A percentile compares a stretch with the other conserved stretches of the same genome.
Conservation (phyloP, 2,329 filamentous ascomycete species). For the Pestalotiopsis sp. region DNA sequence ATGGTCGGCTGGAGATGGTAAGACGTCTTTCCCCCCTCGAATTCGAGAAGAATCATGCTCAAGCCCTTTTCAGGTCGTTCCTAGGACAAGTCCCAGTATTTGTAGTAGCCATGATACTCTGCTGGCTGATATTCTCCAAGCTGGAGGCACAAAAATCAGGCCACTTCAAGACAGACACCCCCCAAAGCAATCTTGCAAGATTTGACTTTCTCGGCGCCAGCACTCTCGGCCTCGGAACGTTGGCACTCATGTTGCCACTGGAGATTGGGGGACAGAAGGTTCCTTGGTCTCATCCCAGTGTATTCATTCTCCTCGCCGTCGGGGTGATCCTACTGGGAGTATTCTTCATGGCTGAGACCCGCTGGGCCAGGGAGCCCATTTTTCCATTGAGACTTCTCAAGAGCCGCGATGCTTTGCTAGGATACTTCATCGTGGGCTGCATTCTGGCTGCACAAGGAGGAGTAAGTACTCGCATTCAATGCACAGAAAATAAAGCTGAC, state of each 20-base stretch:
- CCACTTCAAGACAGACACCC: neutral
- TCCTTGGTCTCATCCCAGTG: neutral
- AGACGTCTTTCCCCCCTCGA: neutral
- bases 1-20: slow-evolving; percentile 65
- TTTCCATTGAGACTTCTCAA: neutral
- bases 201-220: neutral
- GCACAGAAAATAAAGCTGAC: neutral
- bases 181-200: neutral
- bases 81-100: slow-evolving; percentile 59
- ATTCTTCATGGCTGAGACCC: neutral
- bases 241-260: neutral
- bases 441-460: neutral
- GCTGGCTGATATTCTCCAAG: slow-evolving; percentile 32
- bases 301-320: neutral
- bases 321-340: neutral
- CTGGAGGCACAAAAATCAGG: neutral
- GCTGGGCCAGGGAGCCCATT: neutral
- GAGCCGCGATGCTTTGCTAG: neutral
- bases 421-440: neutral
- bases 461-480: neutral
- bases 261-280: neutral
- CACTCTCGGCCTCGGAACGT: neutral
- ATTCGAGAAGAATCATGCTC: neutral
- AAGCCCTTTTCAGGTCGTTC: slow-evolving; percentile 50
- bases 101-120: slow-evolving; percentile 46